Evolutionary conservation across 2,329 filamentous ascomycete genomes (phyloP), one percentile per base, ranked within the genome.

Genomic region (Sporothrix variecibatus): DNA sequence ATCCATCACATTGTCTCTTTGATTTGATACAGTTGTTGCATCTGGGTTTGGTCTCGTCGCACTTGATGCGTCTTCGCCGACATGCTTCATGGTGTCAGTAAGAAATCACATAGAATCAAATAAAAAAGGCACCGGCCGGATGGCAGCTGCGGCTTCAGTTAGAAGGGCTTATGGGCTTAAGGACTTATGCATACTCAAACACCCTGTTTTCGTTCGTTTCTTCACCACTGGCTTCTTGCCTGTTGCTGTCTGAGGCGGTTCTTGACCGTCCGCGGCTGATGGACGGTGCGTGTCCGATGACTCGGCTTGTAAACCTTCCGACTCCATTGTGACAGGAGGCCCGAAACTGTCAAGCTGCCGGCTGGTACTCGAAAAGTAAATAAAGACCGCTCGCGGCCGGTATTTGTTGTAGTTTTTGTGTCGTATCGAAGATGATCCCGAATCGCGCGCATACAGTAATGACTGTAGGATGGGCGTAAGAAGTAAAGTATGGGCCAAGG

Each of bases 31-130:
- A 97, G 80, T 97, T 97, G 79, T 88, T 90, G 83, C 94, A 96
- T 38, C 88, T 92, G 34, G 94, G 94, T 69, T 92, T 89, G 79
- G 94, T 93, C 82, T 98, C 96, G 76, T 96, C 96, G 82, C 96
- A 99, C 83, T 98, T 99, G 83, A 99, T 98, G 76, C 96, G 93
- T 72, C 96, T 92, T 83, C 93, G 95, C 76, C 96, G 92, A 83
- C 96, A 99, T 74, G 96, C 93, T 75, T 38, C 95, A 62, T 28
- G 77, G 73, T 64, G 68, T 74, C 67, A 79, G 71, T 40, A 12
- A 56, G 15, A 28, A 20, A 20, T 31, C n/a, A 23, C 51, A 23
- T 11, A 38, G 31, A 23, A 12, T 31, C 20, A 49, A 28, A 23
- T 9, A 28, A 2, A 28, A 53, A 12, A 43, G 17, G 17, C 20